Base-by-base conservation (phyloP, 345 rosid genomes). In the Sisymbrium irio region DNA sequence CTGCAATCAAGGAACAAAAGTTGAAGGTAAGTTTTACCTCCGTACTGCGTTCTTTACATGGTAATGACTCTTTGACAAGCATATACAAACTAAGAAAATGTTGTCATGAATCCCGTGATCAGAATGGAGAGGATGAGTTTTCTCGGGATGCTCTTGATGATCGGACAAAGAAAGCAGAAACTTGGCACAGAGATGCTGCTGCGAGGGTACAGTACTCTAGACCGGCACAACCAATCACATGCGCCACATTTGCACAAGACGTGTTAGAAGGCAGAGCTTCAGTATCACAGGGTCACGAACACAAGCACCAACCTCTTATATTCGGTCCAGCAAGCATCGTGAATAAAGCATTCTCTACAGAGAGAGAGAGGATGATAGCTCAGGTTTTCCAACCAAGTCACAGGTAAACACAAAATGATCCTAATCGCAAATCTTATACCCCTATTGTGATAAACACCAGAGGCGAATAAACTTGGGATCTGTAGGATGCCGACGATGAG, bases 241-340 rank as follows among this genome's bases (percentile, higher is more conserved):
- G 99, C 82, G 97, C 99, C 58, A 89, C 98, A 71, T 95, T 92
- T 79, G 99, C 97, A 60, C 97, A 87, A 86, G 98, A 92, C 82
- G 97, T 92, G 75, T 39, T 92, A 41, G 99, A 92, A 85, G 99
- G 99, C 17, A 89, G 98, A 73, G 97, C 99, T 47, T 73, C 75
- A 0, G 88, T 85, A 66, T 84, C 94, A 14, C 77, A 92, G 55
- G 88, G 83, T 51, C 96, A 90, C 19, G 99, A 89, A n/a, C 99
- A 95, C 78, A 92, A 90, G 69, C 88, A 95, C 81, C 92, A 87
- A 71, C 97, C 99, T 27, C 71, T 88, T 79, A 86, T 90, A 79
- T 95, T 95, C 55, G 98, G 98, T 77, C 97, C 98, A 65, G 92
- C 93, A 53, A 95, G 97, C 81, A 81, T 95, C 12, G 64, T 87